Conservation (phyloP, 148 eudicot genomes). For the Beta vulgaris region DNA sequence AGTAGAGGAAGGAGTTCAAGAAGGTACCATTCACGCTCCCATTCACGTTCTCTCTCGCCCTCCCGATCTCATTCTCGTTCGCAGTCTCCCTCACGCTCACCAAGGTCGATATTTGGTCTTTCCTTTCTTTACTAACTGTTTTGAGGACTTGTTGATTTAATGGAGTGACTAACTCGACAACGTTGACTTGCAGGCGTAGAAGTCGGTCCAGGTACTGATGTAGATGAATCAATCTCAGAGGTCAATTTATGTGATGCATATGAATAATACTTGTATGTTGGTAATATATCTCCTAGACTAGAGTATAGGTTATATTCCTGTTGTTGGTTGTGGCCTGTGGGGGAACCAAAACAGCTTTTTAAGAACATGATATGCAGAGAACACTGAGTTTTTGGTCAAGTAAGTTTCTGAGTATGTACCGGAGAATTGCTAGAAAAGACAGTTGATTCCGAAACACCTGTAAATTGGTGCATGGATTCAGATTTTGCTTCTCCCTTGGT, state of each 20-base stretch:
- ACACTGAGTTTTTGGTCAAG: neutral
- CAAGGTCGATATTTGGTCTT: slow-evolving; percentile 42
- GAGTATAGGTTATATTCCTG: neutral
- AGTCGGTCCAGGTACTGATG: slow-evolving; percentile 9
- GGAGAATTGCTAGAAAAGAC: neutral
- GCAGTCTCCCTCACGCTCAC: slow-evolving; percentile 57
- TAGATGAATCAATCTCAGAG: neutral
- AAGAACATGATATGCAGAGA: slow-evolving; percentile 2
- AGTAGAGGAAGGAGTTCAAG: slow-evolving; percentile 73
- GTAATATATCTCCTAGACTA: no score
- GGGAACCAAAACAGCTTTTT: neutral
- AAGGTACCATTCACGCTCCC: slow-evolving; percentile 57
- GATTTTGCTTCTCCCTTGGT: neutral
- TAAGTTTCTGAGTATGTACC: neutral
- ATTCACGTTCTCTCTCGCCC: slow-evolving; percentile 39
- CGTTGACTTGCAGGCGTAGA: slow-evolving; percentile 3
- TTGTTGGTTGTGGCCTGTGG: neutral
- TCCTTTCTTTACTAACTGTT: neutral
- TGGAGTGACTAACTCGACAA: neutral
- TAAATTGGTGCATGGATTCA: neutral
- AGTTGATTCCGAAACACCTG: slow-evolving; percentile 8
- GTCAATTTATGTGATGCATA: slow-evolving; percentile 2
- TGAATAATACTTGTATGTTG: neutral
- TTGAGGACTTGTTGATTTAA: neutral
- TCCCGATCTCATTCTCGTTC: slow-evolving; percentile 54